phyloP scores from a whole-genome alignment of 2,329 filamentous ascomycete species.

The Fusarium sarcochroum region DNA sequence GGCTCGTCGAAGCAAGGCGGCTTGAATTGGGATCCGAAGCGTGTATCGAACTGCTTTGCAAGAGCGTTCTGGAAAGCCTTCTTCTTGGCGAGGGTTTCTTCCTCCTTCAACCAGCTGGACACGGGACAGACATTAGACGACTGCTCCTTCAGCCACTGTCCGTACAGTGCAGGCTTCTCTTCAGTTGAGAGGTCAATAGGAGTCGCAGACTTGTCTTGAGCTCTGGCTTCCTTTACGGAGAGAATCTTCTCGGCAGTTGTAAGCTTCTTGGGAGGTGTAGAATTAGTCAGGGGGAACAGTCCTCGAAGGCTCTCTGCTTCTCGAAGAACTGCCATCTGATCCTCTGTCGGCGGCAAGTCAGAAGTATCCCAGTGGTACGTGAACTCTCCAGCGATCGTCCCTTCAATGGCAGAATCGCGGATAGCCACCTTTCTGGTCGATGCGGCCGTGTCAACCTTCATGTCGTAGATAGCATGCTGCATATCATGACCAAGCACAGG shows the following conservation, averaged over 20 bases:
- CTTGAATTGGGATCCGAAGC: constrained; percentile 6
- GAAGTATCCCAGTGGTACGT: constrained; percentile 32
- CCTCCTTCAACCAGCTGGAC: constrained; percentile 12
- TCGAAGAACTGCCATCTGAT: constrained; percentile 28
- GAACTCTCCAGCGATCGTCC: constrained; percentile 38
- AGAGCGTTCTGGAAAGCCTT: constrained; percentile 18
- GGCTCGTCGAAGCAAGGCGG: neutral
- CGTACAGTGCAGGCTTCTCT: constrained; percentile 7
- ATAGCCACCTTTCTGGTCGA: constrained; percentile 27
- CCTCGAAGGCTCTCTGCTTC: constrained; percentile 17
- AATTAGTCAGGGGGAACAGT: neutral
- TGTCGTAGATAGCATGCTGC: constrained; percentile 12
- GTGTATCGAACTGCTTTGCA: constrained; percentile 19
- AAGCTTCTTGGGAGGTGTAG: neutral
- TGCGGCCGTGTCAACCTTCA: constrained; percentile 22
- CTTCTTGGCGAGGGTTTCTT: constrained; percentile 14
- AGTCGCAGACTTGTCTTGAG: neutral
- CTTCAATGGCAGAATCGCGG: constrained; percentile 36
- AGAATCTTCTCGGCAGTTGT: too few relatives aligned
- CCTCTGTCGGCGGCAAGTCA: constrained; percentile 23
- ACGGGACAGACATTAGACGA: constrained; percentile 5
- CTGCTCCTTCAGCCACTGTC: constrained; percentile 17
- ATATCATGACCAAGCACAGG: neutral
- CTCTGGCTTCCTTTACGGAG: neutral
- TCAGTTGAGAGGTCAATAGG: too few relatives aligned